Conservation (phyloP, 495 filamentous ascomycete species). For the Chaetomidium leptoderma region DNA sequence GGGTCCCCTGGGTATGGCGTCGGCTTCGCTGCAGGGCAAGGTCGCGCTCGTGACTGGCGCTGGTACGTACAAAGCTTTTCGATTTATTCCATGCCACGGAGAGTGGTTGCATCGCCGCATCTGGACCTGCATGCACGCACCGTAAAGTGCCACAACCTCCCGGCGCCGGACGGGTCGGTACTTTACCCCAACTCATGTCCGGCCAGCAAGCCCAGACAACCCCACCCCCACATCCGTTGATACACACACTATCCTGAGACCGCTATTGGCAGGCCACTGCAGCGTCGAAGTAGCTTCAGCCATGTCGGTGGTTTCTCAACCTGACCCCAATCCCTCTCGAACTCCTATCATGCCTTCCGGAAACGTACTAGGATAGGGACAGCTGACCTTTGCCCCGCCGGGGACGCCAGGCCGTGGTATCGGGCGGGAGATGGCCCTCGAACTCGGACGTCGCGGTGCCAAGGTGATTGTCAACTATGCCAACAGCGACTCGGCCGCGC, state of each 20-base stretch:
- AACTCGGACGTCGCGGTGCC: conserved; percentile 71
- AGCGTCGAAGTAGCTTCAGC: no score
- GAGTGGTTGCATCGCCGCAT: no score
- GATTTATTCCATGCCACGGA: neutral
- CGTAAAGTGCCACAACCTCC: neutral
- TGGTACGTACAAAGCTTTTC: conserved; percentile 31
- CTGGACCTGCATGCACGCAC: conserved; percentile 4
- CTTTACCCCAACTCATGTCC: conserved; percentile 37
- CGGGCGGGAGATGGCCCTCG: conserved; percentile 69
- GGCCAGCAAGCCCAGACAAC: conserved; percentile 22
- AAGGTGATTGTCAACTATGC: conserved; percentile 76
- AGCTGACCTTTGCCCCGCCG: neutral
- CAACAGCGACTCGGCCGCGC: conserved; percentile 55
- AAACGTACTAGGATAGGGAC: neutral
- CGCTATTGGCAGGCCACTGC: no score
- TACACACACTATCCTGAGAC: no score
- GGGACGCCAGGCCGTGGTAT: conserved; percentile 59
- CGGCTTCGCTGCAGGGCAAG: conserved; percentile 49
- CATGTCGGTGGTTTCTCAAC: no score
- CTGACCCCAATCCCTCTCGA: neutral
- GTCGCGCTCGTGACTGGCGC: conserved; percentile 48
- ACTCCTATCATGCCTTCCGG: neutral
- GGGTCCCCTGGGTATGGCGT: conserved; percentile 46
- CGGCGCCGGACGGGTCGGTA: conserved; percentile 17
- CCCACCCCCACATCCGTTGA: no score